Evolutionary conservation across 441 rosid genomes (phyloP).

Genomic region (Pelargonium myrrhifolium): DNA sequence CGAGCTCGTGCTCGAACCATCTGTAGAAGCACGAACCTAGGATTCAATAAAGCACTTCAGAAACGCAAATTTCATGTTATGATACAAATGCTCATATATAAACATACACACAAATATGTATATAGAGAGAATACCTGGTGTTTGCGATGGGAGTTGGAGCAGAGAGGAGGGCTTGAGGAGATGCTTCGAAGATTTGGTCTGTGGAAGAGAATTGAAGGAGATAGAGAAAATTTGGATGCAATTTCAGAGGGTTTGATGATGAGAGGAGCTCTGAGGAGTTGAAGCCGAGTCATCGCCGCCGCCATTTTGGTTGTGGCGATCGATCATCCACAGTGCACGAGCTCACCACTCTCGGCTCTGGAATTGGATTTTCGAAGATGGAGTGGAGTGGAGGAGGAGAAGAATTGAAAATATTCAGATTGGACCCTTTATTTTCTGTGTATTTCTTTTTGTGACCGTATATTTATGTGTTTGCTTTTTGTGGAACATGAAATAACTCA

Average conservation of each 20-base stretch:
- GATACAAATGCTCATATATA: background rate
- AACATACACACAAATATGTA: background rate
- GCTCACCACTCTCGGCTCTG: background rate
- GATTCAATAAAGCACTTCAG: background rate
- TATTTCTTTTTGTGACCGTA: too few species aligned
- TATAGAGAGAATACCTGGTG: conserved; percentile 15
- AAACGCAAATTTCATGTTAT: background rate
- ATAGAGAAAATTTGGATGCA: conserved; percentile 22
- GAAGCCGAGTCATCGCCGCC: conserved; percentile 35
- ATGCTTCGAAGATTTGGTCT: conserved; percentile 27
- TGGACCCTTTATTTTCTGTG: too few species aligned
- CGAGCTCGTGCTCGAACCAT: conserved; percentile 8
- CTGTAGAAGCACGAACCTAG: conserved; percentile 21
- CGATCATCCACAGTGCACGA: background rate
- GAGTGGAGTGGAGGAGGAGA: background rate
- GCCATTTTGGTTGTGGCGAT: conserved; percentile 30
- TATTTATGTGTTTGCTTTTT: too few species aligned
- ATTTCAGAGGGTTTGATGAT: conserved; percentile 19
- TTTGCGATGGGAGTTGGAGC: conserved; percentile 24
- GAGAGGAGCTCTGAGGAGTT: conserved; percentile 22
- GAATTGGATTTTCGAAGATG: background rate
- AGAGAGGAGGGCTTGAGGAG: conserved; percentile 29
- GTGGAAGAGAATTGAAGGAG: conserved; percentile 14
- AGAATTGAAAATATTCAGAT: too few species aligned
- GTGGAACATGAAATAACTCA: too few species aligned